phyloP scores from a whole-genome alignment of 352 stramenopile species.

The Pythium periplocum region DNA sequence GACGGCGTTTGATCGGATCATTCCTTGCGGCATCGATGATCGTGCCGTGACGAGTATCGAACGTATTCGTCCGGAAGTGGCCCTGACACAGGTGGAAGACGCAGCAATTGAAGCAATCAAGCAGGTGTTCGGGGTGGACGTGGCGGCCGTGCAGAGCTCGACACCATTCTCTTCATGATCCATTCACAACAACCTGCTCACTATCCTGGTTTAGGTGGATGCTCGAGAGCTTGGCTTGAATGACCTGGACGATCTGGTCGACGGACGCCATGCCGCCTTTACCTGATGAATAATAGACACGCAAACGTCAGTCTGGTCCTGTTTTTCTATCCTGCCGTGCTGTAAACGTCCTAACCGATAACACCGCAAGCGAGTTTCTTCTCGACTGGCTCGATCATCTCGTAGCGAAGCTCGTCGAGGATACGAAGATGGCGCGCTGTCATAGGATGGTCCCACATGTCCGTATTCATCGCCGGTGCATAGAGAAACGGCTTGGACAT shows the following conservation, averaged over 20 bases:
- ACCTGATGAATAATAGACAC: slow-evolving; percentile 5
- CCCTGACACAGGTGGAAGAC: slow-evolving; percentile 54
- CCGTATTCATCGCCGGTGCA: slow-evolving; percentile 96
- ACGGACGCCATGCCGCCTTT: slow-evolving; percentile 19
- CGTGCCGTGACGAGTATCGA: slow-evolving; percentile 82
- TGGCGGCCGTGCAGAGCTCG: slow-evolving; percentile 35
- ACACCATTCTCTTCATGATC: slow-evolving; percentile 27
- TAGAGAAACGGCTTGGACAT: slow-evolving; percentile 90
- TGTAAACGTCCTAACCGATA: slow-evolving; percentile 41
- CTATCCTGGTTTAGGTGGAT: too few species aligned
- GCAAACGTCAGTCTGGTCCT: too few species aligned
- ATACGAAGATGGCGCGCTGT: slow-evolving; percentile 75
- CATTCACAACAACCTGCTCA: neutral
- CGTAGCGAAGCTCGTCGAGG: slow-evolving; percentile 60
- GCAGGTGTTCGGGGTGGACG: slow-evolving; percentile 67
- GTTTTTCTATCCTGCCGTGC: too few species aligned
- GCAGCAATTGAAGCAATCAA: slow-evolving; percentile 57
- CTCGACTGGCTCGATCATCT: slow-evolving; percentile 81
- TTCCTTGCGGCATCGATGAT: slow-evolving; percentile 96
- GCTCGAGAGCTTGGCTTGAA: slow-evolving; percentile 1
- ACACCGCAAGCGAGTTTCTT: slow-evolving; percentile 95
- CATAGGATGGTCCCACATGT: slow-evolving; percentile 96
- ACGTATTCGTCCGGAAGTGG: slow-evolving; percentile 38
- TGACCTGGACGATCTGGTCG: slow-evolving; percentile 12
- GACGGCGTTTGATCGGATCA: slow-evolving; percentile 91